Conservation (phyloP, 2,329 filamentous ascomycete genomes). For the Alternaria sp. region DNA sequence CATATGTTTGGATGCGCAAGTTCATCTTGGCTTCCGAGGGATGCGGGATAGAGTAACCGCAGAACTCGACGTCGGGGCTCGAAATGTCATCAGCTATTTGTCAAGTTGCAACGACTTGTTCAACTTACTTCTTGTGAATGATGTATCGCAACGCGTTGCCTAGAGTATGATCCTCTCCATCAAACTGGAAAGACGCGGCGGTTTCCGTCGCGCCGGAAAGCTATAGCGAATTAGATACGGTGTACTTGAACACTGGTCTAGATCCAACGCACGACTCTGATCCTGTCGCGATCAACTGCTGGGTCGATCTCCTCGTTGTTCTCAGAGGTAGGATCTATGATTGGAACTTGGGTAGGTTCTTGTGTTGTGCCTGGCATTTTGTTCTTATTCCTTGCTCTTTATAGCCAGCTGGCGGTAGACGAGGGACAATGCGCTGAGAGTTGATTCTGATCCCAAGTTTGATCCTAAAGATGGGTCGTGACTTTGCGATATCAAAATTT, state of each 20-base stretch:
- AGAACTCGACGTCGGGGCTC: conserved; percentile 96
- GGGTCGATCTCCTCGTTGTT: conserved; percentile 44
- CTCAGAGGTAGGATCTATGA: conserved; percentile 37
- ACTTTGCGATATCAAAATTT: conserved; percentile 40
- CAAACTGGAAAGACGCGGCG: conserved; percentile 94
- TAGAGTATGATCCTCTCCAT: conserved; percentile 92
- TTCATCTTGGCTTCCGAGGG: conserved; percentile 98
- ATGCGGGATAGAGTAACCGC: conserved; percentile 96
- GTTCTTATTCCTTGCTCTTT: conserved; percentile 15
- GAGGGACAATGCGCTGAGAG: background rate
- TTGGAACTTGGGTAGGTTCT: conserved; percentile 28
- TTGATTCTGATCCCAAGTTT: background rate
- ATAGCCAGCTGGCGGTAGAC: background rate
- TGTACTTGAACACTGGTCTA: background rate
- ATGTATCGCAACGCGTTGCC: conserved; percentile 94
- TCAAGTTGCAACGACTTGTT: background rate
- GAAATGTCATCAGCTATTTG: conserved; percentile 7
- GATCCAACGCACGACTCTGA: conserved; percentile 53
- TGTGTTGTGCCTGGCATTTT: conserved; percentile 35
- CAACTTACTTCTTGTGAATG: conserved; percentile 94
- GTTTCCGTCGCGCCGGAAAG: conserved; percentile 84
- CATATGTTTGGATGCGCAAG: conserved; percentile 94
- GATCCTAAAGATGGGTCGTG: conserved; percentile 19
- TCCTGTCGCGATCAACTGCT: conserved; percentile 53
- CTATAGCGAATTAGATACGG: conserved; percentile 58